These are phyloP conservation scores for Ceratobasidium sp. DNA, from an alignment of 1,284 basidiomycete species.

Conservation along the genomic window DNA sequence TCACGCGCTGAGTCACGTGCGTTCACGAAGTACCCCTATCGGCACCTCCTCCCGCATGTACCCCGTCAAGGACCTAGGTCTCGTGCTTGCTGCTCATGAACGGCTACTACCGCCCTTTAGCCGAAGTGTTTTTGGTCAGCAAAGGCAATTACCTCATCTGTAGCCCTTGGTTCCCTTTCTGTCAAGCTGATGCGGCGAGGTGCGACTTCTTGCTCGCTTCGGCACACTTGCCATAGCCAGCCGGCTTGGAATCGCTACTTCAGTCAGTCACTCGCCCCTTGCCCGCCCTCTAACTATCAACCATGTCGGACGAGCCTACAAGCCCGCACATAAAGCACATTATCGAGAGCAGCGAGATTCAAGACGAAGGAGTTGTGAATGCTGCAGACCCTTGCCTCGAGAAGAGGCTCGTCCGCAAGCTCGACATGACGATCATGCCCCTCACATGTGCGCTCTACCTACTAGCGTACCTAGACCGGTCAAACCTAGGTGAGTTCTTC, in stretches of 20 bases:
- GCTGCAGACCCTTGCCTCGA: conserved; percentile 57
- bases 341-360: conserved; percentile 7
- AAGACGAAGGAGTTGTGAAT: neutral
- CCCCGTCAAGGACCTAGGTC: too few relatives aligned
- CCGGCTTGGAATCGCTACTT: neutral
- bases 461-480: conserved; percentile 80
- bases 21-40: too few relatives aligned
- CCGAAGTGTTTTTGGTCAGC: too few relatives aligned
- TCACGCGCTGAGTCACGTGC: too few relatives aligned
- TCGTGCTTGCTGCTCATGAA: too few relatives aligned
- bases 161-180: neutral
- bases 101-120: too few relatives aligned
- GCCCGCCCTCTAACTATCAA: neutral
- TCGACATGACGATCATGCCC: conserved; percentile 76
- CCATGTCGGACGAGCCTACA: conserved; percentile 2
- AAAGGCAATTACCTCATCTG: neutral
- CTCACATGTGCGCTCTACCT: conserved; percentile 79
- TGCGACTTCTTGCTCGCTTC: neutral
- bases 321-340: neutral
- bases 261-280: neutral
- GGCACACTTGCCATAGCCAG: neutral
- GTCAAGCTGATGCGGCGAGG: neutral
- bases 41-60: too few relatives aligned
- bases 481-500: conserved; percentile 67
- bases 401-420: conserved; percentile 70